A percentile compares a stretch with the other conserved stretches of the same genome.
These are phyloP conservation scores for Arthrobotrys entomopaga DNA, from an alignment of 2,329 filamentous ascomycete genomes.

Conservation along the genomic window DNA sequence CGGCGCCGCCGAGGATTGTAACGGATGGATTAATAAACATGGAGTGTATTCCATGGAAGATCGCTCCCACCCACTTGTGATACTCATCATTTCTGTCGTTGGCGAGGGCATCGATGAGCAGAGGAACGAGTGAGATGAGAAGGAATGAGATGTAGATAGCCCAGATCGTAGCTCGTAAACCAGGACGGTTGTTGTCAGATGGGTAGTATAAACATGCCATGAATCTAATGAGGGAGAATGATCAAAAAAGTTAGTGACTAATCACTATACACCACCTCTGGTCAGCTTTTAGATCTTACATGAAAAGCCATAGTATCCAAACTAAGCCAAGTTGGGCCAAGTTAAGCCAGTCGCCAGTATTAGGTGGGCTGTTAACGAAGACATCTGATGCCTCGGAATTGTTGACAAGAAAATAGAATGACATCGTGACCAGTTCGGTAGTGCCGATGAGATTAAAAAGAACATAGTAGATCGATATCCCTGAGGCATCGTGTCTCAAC, in stretches of 20 bases:
- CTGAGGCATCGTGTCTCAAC: constrained; percentile 3
- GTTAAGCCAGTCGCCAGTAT: constrained; percentile 5
- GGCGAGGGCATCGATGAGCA: constrained; percentile 4
- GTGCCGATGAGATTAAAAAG: constrained; percentile 2
- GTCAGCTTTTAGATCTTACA: constrained; percentile 4
- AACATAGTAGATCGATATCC: constrained; percentile 4
- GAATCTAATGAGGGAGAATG: not conserved
- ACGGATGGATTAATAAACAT: constrained; percentile 5
- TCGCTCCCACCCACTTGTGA: constrained; percentile 4
- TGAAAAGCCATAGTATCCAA: constrained; percentile 6
- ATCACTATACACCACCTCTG: constrained; percentile 4
- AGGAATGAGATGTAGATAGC: constrained; percentile 6
- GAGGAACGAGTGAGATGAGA: constrained; percentile 5
- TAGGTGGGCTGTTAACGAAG: constrained; percentile 5
- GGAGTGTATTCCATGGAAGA: constrained; percentile 5
- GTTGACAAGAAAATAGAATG: constrained; percentile 6
- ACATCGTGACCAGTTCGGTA: constrained; percentile 3
- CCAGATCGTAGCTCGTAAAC: constrained; percentile 5
- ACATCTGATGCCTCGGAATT: constrained; percentile 5
- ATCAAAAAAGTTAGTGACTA: constrained; percentile 3
- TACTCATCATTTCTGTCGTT: constrained; percentile 6
- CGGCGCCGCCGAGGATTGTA: constrained; percentile 4
- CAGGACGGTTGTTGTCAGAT: constrained; percentile 5
- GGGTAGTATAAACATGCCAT: constrained; percentile 4
- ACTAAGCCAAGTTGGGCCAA: constrained; percentile 5